phyloP scores from a whole-genome alignment of 495 filamentous ascomycete species.

The Staphylotrichum tortipilum region DNA sequence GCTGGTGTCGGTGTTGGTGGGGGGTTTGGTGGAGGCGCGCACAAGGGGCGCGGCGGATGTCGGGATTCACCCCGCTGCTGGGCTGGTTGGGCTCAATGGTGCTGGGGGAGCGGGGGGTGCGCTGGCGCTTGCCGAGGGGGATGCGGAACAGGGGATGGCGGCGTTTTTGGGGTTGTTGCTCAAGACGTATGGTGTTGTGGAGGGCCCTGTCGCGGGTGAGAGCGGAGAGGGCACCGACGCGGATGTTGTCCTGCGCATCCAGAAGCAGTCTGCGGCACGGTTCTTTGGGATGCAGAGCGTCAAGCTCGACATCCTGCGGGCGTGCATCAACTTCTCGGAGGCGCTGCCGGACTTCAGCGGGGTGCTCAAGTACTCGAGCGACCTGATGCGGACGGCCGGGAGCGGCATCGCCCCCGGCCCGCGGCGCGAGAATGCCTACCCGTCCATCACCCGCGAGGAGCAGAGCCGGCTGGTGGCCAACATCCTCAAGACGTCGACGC shows the following conservation, averaged over 20 bases:
- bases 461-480: slow-evolving; percentile 73
- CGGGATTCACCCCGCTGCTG: slow-evolving; percentile 88
- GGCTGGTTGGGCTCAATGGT: slow-evolving; percentile 54
- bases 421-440: slow-evolving; percentile 50
- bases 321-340: slow-evolving; percentile 85
- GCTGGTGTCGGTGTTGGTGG: slow-evolving; percentile 70
- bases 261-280: slow-evolving; percentile 44
- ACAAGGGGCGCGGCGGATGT: slow-evolving; percentile 89
- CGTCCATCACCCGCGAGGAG: slow-evolving; percentile 67
- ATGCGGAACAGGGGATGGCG: slow-evolving; percentile 65
- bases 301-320: slow-evolving; percentile 75
- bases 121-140: slow-evolving; percentile 63
- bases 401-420: slow-evolving; percentile 65
- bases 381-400: slow-evolving; percentile 72
- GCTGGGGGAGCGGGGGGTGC: slow-evolving; percentile 41
- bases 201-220: slow-evolving; percentile 10
- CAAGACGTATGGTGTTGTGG: slow-evolving; percentile 43
- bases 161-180: slow-evolving; percentile 40
- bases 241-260: slow-evolving; percentile 42
- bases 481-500: slow-evolving; percentile 70
- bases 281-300: slow-evolving; percentile 58
- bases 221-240: slow-evolving; percentile 36
- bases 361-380: slow-evolving; percentile 74
- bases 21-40: slow-evolving; percentile 80
- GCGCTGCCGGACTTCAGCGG: slow-evolving; percentile 87